Base-by-base conservation (phyloP, 495 filamentous ascomycete genomes). In the Eremomyces bilateralis region DNA sequence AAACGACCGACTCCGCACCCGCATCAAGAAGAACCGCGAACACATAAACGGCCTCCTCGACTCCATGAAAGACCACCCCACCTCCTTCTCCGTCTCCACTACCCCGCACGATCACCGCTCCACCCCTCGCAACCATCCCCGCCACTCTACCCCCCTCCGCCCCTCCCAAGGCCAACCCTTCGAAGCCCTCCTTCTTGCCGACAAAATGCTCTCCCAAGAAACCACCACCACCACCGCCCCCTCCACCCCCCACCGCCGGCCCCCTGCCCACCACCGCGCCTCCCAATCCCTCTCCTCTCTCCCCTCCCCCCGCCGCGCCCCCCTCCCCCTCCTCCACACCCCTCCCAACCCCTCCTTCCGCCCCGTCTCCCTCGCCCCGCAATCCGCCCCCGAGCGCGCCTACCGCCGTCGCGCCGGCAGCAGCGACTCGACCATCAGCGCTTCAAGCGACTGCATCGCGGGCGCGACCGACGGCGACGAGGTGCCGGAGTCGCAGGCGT, bases 351-450 rank as follows among this genome's bases (percentile, higher is more conserved):
- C n/a, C n/a, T n/a, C n/a, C n/a, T 34, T 53, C 64, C 42, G 43
- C 67, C 53, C 61, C 59, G 21, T 72, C 63, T 20, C 4, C 17
- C 11, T 4, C 17, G 17, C 33, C 10, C 33, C 33, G 8, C 10
- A 8, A 4, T 11, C 15, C 8, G 33, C 8, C 5, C 59, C 34
- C 57, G 64, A 44, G 59, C 65, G n/a, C 52, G 56, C 3, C 57
- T 58, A 29, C 15, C 35, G 21, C 8, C 24, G 37, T n/a, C 49
- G 53, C 22, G 65, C 63, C 33, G 67, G 73, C 45, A 79, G 80
- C 46, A 65, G 78, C 31, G 81, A 92, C 44, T 88, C 78, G 57
- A 93, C 83, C 4, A 84, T 93, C 33, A 91, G 83, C 0, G 80
- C 71, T 13, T 74, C 77, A 36, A 66, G 67, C 16, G 75, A 77